These are phyloP conservation scores for Plasmodium falciparum DNA, from an alignment of 169 alveolate species.

Conservation along the genomic window DNA sequence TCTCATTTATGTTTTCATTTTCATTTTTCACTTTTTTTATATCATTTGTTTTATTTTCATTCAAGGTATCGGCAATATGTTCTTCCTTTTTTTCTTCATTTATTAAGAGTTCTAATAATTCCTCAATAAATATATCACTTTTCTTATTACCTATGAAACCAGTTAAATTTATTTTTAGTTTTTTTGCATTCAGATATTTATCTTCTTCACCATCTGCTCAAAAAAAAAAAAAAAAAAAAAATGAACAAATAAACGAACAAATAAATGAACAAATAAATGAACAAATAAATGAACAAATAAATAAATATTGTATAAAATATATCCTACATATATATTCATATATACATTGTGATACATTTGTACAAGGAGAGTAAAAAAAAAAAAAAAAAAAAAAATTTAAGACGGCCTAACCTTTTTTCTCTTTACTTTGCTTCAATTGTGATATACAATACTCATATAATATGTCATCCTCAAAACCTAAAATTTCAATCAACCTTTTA, in stretches of 20 bases:
- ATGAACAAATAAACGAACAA: not conserved
- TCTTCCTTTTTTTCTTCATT: constrained; percentile 30
- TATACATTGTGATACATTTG: not conserved
- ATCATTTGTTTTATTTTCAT: constrained; percentile 44
- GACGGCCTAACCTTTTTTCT: constrained; percentile 80
- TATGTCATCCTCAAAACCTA: constrained; percentile 87
- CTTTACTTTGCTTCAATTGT: constrained; percentile 81
- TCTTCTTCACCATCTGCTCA: constrained; percentile 35
- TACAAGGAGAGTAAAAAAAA: not conserved
- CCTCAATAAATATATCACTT: constrained; percentile 42
- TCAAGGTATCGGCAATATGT: not conserved
- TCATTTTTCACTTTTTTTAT: constrained; percentile 30
- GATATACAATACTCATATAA: constrained; percentile 83
- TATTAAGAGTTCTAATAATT: constrained; percentile 39
- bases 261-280: not conserved
- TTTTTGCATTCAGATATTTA: constrained; percentile 27
- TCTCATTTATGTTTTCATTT: constrained; percentile 23
- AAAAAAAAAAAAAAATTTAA: not conserved
- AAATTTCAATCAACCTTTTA: constrained; percentile 83
- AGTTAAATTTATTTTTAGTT: constrained; percentile 50
- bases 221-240: not conserved
- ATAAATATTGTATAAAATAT: not conserved
- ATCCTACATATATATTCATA: not conserved
- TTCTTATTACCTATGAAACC: constrained; percentile 66
- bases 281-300: not conserved